A percentile compares a stretch with the other conserved stretches of the same genome.
Evolutionary conservation across 768 basidiomycete genomes (phyloP).

Genomic region (Gelatoporia subvermispora): DNA sequence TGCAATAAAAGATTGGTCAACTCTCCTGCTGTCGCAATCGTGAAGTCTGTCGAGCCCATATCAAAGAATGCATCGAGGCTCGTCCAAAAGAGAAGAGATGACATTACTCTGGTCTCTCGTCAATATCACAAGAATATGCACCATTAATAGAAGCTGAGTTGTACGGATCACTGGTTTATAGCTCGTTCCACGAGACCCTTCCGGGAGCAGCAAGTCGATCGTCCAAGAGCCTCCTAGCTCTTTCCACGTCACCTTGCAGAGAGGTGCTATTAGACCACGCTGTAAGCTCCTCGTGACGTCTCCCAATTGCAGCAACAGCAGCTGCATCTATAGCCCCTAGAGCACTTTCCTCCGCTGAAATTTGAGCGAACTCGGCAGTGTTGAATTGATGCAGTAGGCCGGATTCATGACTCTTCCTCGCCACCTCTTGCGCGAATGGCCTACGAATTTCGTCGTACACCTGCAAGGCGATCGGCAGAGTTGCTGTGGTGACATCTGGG

Average conservation of each 20-base stretch:
- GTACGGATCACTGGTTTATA: too few species aligned
- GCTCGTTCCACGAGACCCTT: too few species aligned
- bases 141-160: too few species aligned
- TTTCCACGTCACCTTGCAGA: conserved; percentile 1
- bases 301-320: neutral
- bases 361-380: neutral
- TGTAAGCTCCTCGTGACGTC: neutral
- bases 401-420: conserved; percentile 11
- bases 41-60: too few species aligned
- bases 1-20: too few species aligned
- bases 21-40: too few species aligned
- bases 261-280: conserved; percentile 1
- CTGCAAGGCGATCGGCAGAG: conserved; percentile 23
- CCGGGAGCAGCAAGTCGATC: neutral
- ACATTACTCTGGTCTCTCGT: too few species aligned
- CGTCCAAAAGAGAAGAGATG: too few species aligned
- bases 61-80: too few species aligned
- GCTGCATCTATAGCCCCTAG: conserved; percentile 1
- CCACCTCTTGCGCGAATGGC: conserved; percentile 24
- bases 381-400: conserved; percentile 24
- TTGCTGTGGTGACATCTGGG: conserved; percentile 15
- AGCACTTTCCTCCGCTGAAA: conserved; percentile 2
- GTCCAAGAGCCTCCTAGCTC: conserved; percentile 4
- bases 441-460: conserved; percentile 29
- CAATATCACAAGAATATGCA: too few species aligned